Base-by-base conservation (phyloP, 768 basidiomycete genomes). In the Podaxis sp. region DNA sequence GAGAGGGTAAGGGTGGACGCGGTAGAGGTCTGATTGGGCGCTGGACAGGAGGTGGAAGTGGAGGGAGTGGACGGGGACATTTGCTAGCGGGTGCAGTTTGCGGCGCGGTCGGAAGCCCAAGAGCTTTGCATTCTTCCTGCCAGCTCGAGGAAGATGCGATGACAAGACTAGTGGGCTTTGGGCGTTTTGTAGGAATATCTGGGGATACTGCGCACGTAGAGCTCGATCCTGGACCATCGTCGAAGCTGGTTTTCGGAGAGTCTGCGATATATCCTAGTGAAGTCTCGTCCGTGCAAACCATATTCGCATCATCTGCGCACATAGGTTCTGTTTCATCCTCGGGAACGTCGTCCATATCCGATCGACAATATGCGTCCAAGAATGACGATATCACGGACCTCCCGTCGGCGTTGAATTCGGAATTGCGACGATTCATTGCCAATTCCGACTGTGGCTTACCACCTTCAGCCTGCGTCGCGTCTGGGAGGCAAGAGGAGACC, bases 1-100 rank as follows among this genome's bases (percentile, higher is more conserved):
- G 41, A 36, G 60, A 53, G 6, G 60, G 59, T 33, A 26, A 11
- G 28, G 60, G 60, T 12, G 53, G 53, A 3, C 30, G 52, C 1
- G 60, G 60, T 10, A 62, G 53, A 54, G 60, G 60, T 17, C 60
- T 62, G n/a, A 55, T 49, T 30, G 30, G 22, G 41, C 60, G 60
- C 44, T 33, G 52, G 22, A 30, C 4, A 13, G 8, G 33, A 33
- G n/a, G 13, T 24, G 60, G 60, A 37, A 55, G 30, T 7, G 60
- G 53, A 26, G 60, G 60, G 22, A 62, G 53, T 1, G 60, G 60
- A 7, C 60, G 60, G 7, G 40, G 11, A 17, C 3, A 3, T 36
- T 33, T 48, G 20, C 11, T 26, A 8, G 30, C 28, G n/a, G 60
- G 60, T 11, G 53, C 60, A 6, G 60, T 62, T 38, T 46, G 53